A percentile compares a stretch with the other conserved stretches of the same genome.
Conservation (phyloP, 768 basidiomycete species). For the Gyrodon lividus region DNA sequence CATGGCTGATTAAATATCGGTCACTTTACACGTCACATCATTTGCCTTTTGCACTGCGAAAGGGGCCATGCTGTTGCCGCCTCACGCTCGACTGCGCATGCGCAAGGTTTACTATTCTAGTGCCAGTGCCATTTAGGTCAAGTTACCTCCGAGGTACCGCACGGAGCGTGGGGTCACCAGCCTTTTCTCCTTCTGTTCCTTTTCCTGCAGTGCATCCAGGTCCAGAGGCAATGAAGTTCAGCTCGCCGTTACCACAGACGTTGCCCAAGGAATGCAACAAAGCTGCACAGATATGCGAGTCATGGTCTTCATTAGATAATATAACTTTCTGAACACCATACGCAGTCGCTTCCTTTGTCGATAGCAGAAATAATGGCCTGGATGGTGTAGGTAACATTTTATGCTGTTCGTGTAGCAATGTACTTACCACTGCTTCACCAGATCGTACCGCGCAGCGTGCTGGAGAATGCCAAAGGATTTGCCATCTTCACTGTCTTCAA, state of each 20-base stretch:
- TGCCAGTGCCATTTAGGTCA: background rate
- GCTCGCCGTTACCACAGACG: constrained; percentile 48
- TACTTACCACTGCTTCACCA: constrained; percentile 18
- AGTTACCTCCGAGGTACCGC: background rate
- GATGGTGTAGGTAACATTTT: constrained; percentile 56
- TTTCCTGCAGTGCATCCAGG: background rate
- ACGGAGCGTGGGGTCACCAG: background rate
- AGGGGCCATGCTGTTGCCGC: background rate
- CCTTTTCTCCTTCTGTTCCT: background rate
- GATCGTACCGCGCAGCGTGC: constrained; percentile 55
- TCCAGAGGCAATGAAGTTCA: constrained; percentile 43
- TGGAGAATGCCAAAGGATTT: constrained; percentile 68
- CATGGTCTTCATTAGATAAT: background rate
- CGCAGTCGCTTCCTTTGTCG: constrained; percentile 82
- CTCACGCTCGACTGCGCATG: constrained; percentile 23
- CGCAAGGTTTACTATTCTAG: background rate
- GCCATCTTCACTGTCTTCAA: constrained; percentile 92
- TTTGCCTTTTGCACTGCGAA: constrained; percentile 8
- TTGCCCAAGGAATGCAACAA: constrained; percentile 85
- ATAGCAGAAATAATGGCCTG: constrained; percentile 75
- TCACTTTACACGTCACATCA: constrained; percentile 22
- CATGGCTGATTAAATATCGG: background rate
- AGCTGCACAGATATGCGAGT: constrained; percentile 82
- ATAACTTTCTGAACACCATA: constrained; percentile 1
- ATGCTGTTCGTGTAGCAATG: background rate